Base-by-base conservation (phyloP, 73 alveolate genomes). In the Paramecium biaurelia region DNA sequence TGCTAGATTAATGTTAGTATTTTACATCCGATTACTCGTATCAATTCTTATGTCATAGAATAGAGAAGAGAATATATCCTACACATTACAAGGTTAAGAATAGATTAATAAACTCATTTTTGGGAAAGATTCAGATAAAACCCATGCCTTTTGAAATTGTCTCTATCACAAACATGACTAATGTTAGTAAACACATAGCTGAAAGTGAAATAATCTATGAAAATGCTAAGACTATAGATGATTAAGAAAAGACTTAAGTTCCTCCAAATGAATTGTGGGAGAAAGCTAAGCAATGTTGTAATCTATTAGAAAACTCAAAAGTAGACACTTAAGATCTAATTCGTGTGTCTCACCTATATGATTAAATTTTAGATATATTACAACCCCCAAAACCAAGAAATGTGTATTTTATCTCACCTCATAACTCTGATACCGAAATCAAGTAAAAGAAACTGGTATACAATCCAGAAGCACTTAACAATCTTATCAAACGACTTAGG, bases 211-310 rank as follows among this genome's bases (percentile, higher is more conserved):
- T 63, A 21, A 63, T 63, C 15, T 63, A 63, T 30, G 84, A 63
- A 32, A 63, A 63, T 63, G 84, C 49, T 14, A 63, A 63, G 47
- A 63, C 84, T 7, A 12, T 63, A 24, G 84, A 63, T 26, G 84
- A 63, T 24, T 63, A 63, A 32, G 84, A 63, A 63, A 26, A 32
- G 26, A 63, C 84, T 23, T 32, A 63, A 63, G 84, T 63, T 26
- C 84, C 84, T 26, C 84, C 84, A 30, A 63, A 63, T 63, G 84
- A 63, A 32, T 63, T 63, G 24, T 63, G 84, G 84, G 84, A 63
- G 4, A 63, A 63, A 41, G 84, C 84, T 23, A 63, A 32, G 84
- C 15, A 63, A 63, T 63, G 84, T 32, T 63, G 84, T 63, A 63
- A 63, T 63, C 45, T 63, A 5, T 32, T 63, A 30, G 84, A 63